Conservation (phyloP, 2,329 filamentous ascomycete species). For the Botrytis aclada region DNA sequence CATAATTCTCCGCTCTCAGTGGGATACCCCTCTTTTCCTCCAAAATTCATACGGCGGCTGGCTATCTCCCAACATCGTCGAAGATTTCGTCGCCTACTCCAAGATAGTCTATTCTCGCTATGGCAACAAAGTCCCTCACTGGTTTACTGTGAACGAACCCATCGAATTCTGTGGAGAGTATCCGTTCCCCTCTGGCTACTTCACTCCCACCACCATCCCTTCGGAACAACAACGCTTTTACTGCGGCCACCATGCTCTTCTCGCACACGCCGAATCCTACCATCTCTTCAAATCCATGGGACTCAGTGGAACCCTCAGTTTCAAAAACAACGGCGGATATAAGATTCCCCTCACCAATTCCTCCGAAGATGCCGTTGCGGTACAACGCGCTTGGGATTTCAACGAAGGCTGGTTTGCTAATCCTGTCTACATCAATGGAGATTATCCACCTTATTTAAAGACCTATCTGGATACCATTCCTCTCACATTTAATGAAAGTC, state of each 20-base stretch:
- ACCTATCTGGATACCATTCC: slow-evolving; percentile 41
- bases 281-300: slow-evolving; percentile 53
- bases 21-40: slow-evolving; percentile 34
- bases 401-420: slow-evolving; percentile 51
- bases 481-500: slow-evolving; percentile 44
- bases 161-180: slow-evolving; percentile 35
- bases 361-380: slow-evolving; percentile 31
- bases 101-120: slow-evolving; percentile 50
- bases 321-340: slow-evolving; percentile 45
- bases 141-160: slow-evolving; percentile 54
- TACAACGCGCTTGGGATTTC: slow-evolving; percentile 36
- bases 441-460: slow-evolving; percentile 47
- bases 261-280: slow-evolving; percentile 48
- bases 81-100: slow-evolving; percentile 51
- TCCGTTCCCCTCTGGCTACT: slow-evolving; percentile 37
- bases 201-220: slow-evolving; percentile 39
- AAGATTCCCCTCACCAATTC: slow-evolving; percentile 46
- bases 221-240: slow-evolving; percentile 41
- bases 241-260: slow-evolving; percentile 45
- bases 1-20: slow-evolving; percentile 24
- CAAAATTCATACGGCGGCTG: slow-evolving; percentile 44
- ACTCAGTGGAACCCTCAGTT: slow-evolving; percentile 48
- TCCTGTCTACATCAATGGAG: slow-evolving; percentile 49
- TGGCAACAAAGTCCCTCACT: slow-evolving; percentile 49
- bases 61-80: slow-evolving; percentile 46